Base-by-base conservation (phyloP, 345 rosid genomes). In the Microthlaspi erraticum region DNA sequence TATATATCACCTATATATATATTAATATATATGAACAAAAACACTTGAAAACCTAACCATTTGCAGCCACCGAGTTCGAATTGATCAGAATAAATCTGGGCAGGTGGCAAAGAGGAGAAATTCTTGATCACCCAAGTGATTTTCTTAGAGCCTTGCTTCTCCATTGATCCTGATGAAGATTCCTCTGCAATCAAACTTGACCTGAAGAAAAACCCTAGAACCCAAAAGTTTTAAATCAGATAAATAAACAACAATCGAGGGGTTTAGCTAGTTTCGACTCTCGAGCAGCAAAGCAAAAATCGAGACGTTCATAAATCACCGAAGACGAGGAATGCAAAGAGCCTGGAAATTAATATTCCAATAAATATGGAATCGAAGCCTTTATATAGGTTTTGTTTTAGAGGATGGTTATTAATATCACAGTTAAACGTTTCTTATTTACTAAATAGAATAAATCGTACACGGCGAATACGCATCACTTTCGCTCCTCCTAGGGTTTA, bases 111-210 rank as follows among this genome's bases (percentile, higher is more conserved):
- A 29, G 41, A 29, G 5, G 61, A 39, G 32, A 66, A 52, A 16
- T 41, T 7, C 14, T 66, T 66, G 2, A 52, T 52, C 29, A 16
- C 39, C 70, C 70, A 66, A 38, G 50, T 66, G 20, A 51, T 20
- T 48, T 50, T 49, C 9, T 3, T 53, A 11, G 54, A 31, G 17
- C 19, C 7, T 55, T 68, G 5, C 12, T 12, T 42, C 5, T 41
- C 62, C 71, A 65, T 54, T 26, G 39, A 14, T 52, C 57, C 2
- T 5, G 12, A 10, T 34, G 10, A 18, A 9, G n/a, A 26, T 26
- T 26, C 29, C 29, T 26, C 29, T 26, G 29, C 29, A 26, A 26
- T 26, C 29, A 26, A 26, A 36, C 39, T 36, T 26, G 18, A 9
- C 4, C 39, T 1, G 38, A 52, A n/a, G 7, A 13, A 54, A 9